Evolutionary conservation across 2,329 filamentous ascomycete genomes (phyloP).

Genomic region (Diaporthe sp.): DNA sequence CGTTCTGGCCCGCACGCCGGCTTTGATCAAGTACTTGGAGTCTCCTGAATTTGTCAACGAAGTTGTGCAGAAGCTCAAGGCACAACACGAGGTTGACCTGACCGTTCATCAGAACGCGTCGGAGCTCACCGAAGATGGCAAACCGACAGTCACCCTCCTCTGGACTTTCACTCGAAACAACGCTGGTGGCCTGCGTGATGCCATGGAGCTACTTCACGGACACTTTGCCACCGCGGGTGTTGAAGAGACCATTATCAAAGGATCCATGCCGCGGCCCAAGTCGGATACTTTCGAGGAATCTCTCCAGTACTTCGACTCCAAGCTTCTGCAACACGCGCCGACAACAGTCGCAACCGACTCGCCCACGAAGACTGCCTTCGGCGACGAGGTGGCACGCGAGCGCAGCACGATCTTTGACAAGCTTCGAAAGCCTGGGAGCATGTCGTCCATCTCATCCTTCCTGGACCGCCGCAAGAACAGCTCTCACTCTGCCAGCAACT

Average conservation of each 20-base stretch:
- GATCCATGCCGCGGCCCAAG: slow-evolving; percentile 96
- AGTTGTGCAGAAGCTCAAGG: slow-evolving; percentile 85
- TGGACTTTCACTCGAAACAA: slow-evolving; percentile 97
- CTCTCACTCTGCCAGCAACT: slow-evolving; percentile 82
- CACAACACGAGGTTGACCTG: slow-evolving; percentile 92
- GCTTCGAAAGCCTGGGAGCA: slow-evolving; percentile 93
- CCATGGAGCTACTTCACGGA: slow-evolving; percentile 92
- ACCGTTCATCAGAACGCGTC: slow-evolving; percentile 76
- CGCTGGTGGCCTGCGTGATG: slow-evolving; percentile 93
- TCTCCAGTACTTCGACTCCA: slow-evolving; percentile 96
- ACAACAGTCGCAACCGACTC: slow-evolving; percentile 86
- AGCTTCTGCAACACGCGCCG: slow-evolving; percentile 93
- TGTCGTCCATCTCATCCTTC: slow-evolving; percentile 95
- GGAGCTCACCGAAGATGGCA: slow-evolving; percentile 69
- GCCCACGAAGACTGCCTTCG: slow-evolving; percentile 87
- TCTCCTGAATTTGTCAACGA: slow-evolving; percentile 86
- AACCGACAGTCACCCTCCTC: slow-evolving; percentile 72
- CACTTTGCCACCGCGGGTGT: slow-evolving; percentile 89
- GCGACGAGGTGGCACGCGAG: slow-evolving; percentile 83
- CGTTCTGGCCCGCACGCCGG: slow-evolving; percentile 80
- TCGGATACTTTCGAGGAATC: slow-evolving; percentile 99
- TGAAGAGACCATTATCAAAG: slow-evolving; percentile 89
- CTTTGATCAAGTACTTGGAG: slow-evolving; percentile 85
- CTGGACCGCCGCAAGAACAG: slow-evolving; percentile 96
- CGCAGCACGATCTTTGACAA: slow-evolving; percentile 90